These are phyloP conservation scores for Colletotrichum orbiculare DNA, from an alignment of 2,329 filamentous ascomycete genomes.

Conservation along the genomic window DNA sequence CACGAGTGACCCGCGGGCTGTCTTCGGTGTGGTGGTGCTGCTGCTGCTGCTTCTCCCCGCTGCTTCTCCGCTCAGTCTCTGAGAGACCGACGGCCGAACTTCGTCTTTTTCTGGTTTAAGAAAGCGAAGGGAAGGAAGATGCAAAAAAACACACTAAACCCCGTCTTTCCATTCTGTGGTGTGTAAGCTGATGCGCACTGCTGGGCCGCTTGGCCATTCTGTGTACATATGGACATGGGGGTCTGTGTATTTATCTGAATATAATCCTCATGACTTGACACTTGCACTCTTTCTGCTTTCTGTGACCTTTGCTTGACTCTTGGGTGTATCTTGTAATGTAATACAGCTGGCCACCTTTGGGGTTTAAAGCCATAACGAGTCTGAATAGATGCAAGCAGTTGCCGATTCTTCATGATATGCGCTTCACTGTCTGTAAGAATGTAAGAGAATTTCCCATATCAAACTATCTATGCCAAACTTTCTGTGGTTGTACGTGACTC, in stretches of 20 bases:
- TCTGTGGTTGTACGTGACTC: no score
- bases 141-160: constrained; percentile 8
- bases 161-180: constrained; percentile 27
- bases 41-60: neutral
- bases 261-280: constrained; percentile 30
- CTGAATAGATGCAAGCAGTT: no score
- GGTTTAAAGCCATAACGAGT: neutral
- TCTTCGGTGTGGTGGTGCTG: constrained; percentile 1
- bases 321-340: neutral
- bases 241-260: constrained; percentile 27
- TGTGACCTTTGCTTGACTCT: neutral
- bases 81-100: constrained; percentile 20
- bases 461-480: no score
- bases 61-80: constrained; percentile 7
- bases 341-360: neutral
- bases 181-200: constrained; percentile 32
- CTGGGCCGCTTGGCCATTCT: constrained; percentile 28
- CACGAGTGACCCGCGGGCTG: neutral
- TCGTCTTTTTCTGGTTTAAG: constrained; percentile 24
- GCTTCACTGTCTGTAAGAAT: no score
- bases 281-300: neutral
- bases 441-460: no score
- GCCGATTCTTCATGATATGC: no score
- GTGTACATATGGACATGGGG: constrained; percentile 33
- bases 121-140: constrained; percentile 17